These are phyloP conservation scores for Tolypocladium capitatum DNA, from an alignment of 2,329 filamentous ascomycete genomes.

Conservation along the genomic window DNA sequence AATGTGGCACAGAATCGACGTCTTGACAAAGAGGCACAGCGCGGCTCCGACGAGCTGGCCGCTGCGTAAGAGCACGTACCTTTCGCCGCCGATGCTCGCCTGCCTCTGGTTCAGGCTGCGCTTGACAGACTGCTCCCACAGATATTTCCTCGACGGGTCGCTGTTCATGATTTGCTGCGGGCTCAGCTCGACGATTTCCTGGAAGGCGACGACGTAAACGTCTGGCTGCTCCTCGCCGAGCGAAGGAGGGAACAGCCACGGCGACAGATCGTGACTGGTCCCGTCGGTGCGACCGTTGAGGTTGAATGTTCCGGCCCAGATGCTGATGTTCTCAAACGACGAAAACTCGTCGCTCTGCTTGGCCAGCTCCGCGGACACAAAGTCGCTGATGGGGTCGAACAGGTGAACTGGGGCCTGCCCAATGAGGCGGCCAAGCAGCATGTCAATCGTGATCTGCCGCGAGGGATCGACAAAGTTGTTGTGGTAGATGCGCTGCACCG, in stretches of 20 bases:
- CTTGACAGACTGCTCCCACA: conserved; percentile 78
- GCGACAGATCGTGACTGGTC: conserved; percentile 63
- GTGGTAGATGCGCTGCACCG: conserved; percentile 84
- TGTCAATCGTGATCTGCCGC: conserved; percentile 86
- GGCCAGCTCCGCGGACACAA: conserved; percentile 62
- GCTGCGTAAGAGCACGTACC: conserved; percentile 80
- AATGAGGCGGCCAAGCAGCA: conserved; percentile 73
- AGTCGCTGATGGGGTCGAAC: conserved; percentile 90
- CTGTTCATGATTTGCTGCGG: conserved; percentile 99
- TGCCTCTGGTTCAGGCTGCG: conserved; percentile 63
- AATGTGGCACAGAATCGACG: conserved; percentile 63
- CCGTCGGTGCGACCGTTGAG: conserved; percentile 78
- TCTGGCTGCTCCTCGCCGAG: conserved; percentile 55
- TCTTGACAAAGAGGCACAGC: conserved; percentile 79
- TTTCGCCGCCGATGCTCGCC: conserved; percentile 49
- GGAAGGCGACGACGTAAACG: conserved; percentile 83
- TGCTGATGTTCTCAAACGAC: conserved; percentile 56
- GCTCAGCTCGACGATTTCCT: conserved; percentile 95
- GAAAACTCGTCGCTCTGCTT: conserved; percentile 62
- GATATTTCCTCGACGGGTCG: conserved; percentile 69
- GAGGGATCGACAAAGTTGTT: conserved; percentile 96
- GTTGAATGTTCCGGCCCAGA: conserved; percentile 88
- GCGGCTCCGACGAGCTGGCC: conserved; percentile 92
- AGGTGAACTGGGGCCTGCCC: conserved; percentile 74
- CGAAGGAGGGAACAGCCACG: conserved; percentile 65